A percentile compares a stretch with the other conserved stretches of the same genome.
Conservation (phyloP, 2,329 filamentous ascomycete species). For the Pseudocercospora pini-densiflorae region DNA sequence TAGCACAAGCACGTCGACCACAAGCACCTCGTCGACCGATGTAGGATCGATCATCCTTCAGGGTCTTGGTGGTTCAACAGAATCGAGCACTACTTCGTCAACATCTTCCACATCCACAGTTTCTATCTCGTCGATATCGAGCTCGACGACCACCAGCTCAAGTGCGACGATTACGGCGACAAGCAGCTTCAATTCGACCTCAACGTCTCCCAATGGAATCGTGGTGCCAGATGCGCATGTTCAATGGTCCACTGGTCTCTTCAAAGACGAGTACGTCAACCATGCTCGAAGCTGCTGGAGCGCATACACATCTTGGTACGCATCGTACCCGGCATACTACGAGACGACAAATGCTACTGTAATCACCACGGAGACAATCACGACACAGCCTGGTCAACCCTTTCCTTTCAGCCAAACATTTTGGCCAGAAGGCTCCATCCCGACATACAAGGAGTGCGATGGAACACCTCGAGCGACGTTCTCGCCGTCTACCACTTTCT, state of each 20-base stretch:
- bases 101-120: neutral
- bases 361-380: neutral
- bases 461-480: constrained; percentile 25
- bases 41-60: too few species aligned
- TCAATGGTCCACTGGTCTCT: constrained; percentile 4
- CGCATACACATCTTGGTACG: constrained; percentile 15
- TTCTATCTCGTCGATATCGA: neutral
- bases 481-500: constrained; percentile 18
- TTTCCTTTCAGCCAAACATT: constrained; percentile 9
- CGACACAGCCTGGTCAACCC: neutral
- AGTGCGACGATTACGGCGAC: neutral
- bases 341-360: neutral
- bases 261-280: neutral
- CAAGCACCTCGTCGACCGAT: too few species aligned
- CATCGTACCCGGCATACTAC: constrained; percentile 7
- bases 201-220: neutral
- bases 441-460: constrained; percentile 29
- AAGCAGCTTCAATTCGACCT: neutral
- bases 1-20: too few species aligned
- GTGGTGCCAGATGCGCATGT: neutral
- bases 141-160: neutral
- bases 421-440: constrained; percentile 11
- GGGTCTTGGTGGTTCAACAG: too few species aligned
- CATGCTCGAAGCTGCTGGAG: constrained; percentile 18
- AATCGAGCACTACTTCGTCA: neutral